Evolutionary conservation across 2,329 filamentous ascomycete species (phyloP), one percentile per base, ranked within the genome.

Genomic region (Septoria petroselini): DNA sequence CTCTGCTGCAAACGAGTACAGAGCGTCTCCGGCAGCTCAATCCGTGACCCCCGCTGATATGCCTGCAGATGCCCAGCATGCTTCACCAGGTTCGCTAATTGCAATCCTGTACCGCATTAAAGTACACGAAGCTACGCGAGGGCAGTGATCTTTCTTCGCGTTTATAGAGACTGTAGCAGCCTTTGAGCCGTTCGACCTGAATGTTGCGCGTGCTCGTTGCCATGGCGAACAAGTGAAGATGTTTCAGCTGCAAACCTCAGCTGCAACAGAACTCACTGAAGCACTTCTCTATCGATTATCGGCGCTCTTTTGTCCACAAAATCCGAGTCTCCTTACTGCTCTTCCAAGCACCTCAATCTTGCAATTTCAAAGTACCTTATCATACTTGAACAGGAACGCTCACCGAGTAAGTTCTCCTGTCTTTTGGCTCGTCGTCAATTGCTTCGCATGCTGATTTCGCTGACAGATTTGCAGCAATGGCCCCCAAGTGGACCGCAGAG

Each of bases 401-500:
- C 9, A 5, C 23, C 23, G 9, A 27, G 9, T 27, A 9, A 27
- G 23, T 27, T 9, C 5, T 27, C 23, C 5, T 9, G 23, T 9
- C 5, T 27, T 5, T 5, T 27, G 23, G 23, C 5, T 9, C 23
- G 23, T 27, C 23, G 23, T 27, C 23, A 9, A n/a, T n/a, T n/a
- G n/a, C n/a, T n/a, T n/a, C n/a, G n/a, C n/a, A n/a, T 1, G 19
- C 40, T 39, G 12, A 23, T 38, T 8, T 19, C 34, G 4, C 8
- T 39, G 2, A 7, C 17, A 25, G 17, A 23, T 18, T 21, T 17
- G 37, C 27, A 48, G 58, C 38, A 4, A 63, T 61, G 58, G 52
- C 59, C 3, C 52, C 39, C 8, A 53, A 33, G 23, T 64, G 63
- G 62, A 60, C 51, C 12, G 18, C 57, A 6, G 56, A 55, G 6